Conservation (phyloP, 257 asterid genomes). For the Solanum lycopersicoides region DNA sequence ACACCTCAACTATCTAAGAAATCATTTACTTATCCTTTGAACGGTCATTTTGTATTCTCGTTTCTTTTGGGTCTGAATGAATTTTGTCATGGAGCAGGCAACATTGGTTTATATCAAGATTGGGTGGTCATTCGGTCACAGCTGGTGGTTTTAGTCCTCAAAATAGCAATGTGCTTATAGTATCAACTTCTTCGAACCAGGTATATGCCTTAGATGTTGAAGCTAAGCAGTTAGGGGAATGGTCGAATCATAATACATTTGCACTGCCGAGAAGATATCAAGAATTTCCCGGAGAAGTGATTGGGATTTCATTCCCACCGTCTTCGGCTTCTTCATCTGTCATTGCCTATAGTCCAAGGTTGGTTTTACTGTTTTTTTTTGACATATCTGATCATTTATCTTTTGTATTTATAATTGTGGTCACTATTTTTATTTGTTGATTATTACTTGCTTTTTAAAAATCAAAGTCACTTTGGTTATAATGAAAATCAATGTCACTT, state of each 20-base stretch:
- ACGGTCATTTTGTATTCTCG: background rate
- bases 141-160: slow-evolving; percentile 86
- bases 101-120: slow-evolving; percentile 93
- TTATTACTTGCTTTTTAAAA: background rate
- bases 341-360: slow-evolving; percentile 89
- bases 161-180: slow-evolving; percentile 62
- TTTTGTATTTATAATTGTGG: background rate
- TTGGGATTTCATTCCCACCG: slow-evolving; percentile 83
- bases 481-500: background rate
- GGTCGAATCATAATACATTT: slow-evolving; percentile 74
- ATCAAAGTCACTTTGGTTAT: background rate
- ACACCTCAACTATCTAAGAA: background rate
- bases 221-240: slow-evolving; percentile 85
- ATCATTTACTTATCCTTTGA: background rate
- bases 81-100: slow-evolving; percentile 42
- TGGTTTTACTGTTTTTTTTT: background rate
- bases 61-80: background rate
- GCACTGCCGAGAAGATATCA: slow-evolving; percentile 79
- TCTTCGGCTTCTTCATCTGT: slow-evolving; percentile 69
- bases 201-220: slow-evolving; percentile 95
- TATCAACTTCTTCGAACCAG: slow-evolving; percentile 84
- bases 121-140: slow-evolving; percentile 88
- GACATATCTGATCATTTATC: background rate
- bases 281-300: slow-evolving; percentile 98
- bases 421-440: background rate